Evolutionary conservation across 805 yeast genomes (phyloP).

Genomic region (Metschnikowia borealis): DNA sequence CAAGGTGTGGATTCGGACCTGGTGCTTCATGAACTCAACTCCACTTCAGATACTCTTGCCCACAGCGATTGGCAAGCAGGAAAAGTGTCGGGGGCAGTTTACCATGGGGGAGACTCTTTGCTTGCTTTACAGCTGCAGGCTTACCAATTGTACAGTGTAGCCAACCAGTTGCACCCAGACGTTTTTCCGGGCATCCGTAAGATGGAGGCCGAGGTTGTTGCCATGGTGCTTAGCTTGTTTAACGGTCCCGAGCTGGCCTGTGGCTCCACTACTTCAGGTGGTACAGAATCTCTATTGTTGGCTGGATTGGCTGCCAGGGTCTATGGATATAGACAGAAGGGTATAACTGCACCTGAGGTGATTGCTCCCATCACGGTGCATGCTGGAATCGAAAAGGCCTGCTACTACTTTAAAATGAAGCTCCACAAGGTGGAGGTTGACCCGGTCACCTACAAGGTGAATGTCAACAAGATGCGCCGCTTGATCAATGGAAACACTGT

Average conservation of each 20-base stretch:
- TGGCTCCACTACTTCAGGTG: constrained; percentile 90
- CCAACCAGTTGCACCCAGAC: constrained; percentile 96
- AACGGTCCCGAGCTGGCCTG: constrained; percentile 60
- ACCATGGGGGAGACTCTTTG: constrained; percentile 88
- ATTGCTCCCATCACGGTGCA: constrained; percentile 87
- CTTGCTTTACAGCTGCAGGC: constrained; percentile 72
- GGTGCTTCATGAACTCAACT: constrained; percentile 50
- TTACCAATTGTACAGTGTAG: constrained; percentile 71
- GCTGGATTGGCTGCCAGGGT: constrained; percentile 88
- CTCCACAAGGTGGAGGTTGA: constrained; percentile 77
- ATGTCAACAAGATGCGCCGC: constrained; percentile 54
- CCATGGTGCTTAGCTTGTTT: constrained; percentile 80
- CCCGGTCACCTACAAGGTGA: constrained; percentile 62
- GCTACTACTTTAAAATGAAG: constrained; percentile 83
- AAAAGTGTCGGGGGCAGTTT: constrained; percentile 89
- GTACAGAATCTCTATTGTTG: constrained; percentile 86
- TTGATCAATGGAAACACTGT: constrained; percentile 78
- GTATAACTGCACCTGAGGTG: constrained; percentile 73
- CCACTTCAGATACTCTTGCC: constrained; percentile 42
- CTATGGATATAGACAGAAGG: constrained; percentile 54
- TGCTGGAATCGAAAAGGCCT: constrained; percentile 94
- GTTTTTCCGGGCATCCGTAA: constrained; percentile 94
- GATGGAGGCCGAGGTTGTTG: constrained; percentile 92
- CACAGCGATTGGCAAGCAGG: constrained; percentile 84
- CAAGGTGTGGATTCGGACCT: constrained; percentile 49